phyloP scores from a whole-genome alignment of 2,329 filamentous ascomycete genomes.

The Fusarium scirpi region DNA sequence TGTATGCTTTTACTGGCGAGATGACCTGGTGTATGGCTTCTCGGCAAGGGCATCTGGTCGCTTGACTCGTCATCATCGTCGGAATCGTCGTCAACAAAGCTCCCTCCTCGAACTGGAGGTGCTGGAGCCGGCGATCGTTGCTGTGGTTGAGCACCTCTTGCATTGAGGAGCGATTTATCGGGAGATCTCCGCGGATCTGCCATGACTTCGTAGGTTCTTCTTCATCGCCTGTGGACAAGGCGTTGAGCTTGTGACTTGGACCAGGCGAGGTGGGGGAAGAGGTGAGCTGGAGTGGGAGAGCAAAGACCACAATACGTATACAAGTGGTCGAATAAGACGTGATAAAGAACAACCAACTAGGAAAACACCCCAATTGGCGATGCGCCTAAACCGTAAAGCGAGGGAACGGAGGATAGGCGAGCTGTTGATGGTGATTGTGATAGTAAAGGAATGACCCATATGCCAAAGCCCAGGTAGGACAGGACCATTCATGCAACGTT shows the following conservation, averaged over 20 bases:
- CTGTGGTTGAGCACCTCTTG: conserved; percentile 62
- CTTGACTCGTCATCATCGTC: conserved; percentile 52
- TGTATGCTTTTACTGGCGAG: conserved; percentile 68
- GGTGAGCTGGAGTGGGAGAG: neutral
- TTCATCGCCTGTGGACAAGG: conserved; percentile 48
- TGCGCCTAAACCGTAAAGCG: conserved; percentile 18
- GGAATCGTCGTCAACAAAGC: conserved; percentile 54
- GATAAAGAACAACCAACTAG: conserved; percentile 5
- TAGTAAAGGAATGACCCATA: conserved; percentile 22
- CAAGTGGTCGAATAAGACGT: neutral
- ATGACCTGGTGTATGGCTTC: conserved; percentile 73
- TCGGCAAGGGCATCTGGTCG: conserved; percentile 57
- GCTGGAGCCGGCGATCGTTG: conserved; percentile 52
- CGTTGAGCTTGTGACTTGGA: conserved; percentile 18
- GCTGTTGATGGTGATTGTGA: conserved; percentile 17
- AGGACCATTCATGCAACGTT: conserved; percentile 33
- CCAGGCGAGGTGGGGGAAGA: conserved; percentile 21
- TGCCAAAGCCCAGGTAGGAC: conserved; percentile 4
- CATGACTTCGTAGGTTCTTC: conserved; percentile 53
- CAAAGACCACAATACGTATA: conserved; percentile 1
- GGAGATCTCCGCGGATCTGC: conserved; percentile 55
- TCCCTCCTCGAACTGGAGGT: conserved; percentile 45
- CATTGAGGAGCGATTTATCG: conserved; percentile 52
- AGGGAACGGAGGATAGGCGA: conserved; percentile 13
- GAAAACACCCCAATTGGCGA: conserved; percentile 27